Percentiles rank a stretch among this genome's conserved stretches.
phyloP scores from a whole-genome alignment of 768 basidiomycete species.

The Mycena albidolilacea region DNA sequence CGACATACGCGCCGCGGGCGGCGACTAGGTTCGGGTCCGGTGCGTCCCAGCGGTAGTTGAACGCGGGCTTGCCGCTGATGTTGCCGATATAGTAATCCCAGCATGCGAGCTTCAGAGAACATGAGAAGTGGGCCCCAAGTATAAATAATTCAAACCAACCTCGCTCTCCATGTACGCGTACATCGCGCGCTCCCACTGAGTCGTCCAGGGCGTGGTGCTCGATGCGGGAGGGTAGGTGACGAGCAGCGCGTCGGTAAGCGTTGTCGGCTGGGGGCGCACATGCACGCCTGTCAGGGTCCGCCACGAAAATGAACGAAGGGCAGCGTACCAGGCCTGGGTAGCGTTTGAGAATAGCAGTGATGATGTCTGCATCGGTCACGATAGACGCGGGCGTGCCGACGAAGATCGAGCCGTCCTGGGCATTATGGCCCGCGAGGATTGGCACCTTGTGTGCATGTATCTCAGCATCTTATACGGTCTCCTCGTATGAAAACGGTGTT shows the following conservation, averaged over 20 bases:
- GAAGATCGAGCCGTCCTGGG: conserved; percentile 42
- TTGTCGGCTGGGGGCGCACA: conserved; percentile 7
- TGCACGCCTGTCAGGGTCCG: not conserved
- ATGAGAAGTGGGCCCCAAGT: not conserved
- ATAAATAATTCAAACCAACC: not conserved
- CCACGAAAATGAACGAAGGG: not conserved
- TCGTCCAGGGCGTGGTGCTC: conserved; percentile 38
- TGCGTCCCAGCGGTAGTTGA: conserved; percentile 43
- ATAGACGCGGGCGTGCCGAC: conserved; percentile 33
- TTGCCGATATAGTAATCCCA: conserved; percentile 43
- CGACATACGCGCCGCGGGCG: conserved; percentile 36
- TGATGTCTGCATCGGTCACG: conserved; percentile 34
- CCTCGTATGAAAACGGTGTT: not conserved
- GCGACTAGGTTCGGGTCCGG: conserved; percentile 40
- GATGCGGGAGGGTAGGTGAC: conserved; percentile 39
- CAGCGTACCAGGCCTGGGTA: conserved; percentile 30
- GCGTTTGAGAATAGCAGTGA: conserved; percentile 33
- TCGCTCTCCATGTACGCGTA: conserved; percentile 44
- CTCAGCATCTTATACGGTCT: not conserved
- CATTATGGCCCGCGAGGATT: conserved; percentile 40
- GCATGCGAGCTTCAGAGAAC: conserved; percentile 25
- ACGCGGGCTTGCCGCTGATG: conserved; percentile 39
- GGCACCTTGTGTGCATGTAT: conserved; percentile 26
- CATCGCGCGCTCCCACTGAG: conserved; percentile 44
- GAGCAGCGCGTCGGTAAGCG: conserved; percentile 32